These are phyloP conservation scores for Leptographium lundbergii DNA, from an alignment of 2,329 filamentous ascomycete genomes.

Conservation along the genomic window DNA sequence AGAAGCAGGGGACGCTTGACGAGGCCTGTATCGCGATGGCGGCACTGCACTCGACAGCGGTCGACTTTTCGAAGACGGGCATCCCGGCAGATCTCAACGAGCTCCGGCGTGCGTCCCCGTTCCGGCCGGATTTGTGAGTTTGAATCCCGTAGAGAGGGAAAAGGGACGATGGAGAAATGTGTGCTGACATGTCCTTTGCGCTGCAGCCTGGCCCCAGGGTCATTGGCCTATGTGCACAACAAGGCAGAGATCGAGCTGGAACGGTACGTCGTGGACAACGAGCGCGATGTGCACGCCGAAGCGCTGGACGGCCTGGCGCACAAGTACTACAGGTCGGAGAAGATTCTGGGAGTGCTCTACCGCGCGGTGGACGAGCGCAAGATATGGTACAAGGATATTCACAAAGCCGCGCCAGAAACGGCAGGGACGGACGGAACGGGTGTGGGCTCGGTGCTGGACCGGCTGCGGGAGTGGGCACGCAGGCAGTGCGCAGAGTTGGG, in stretches of 20 bases:
- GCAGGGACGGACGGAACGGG: not conserved
- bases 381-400: constrained; percentile 45
- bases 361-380: constrained; percentile 58
- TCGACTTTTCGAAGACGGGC: constrained; percentile 68
- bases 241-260: constrained; percentile 29
- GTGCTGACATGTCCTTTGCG: not conserved
- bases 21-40: constrained; percentile 42
- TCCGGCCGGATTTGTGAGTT: constrained; percentile 44
- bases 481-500: constrained; percentile 18
- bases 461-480: constrained; percentile 21
- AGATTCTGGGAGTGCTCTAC: constrained; percentile 58
- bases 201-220: constrained; percentile 31
- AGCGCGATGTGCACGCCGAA: constrained; percentile 35
- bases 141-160: not conserved
- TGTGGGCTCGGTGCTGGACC: constrained; percentile 29
- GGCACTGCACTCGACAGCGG: constrained; percentile 54
- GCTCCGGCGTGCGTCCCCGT: constrained; percentile 26
- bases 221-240: constrained; percentile 30
- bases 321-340: constrained; percentile 53
- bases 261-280: constrained; percentile 16
- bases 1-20: constrained; percentile 35
- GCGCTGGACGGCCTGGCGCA: constrained; percentile 29
- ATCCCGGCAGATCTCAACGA: constrained; percentile 36
- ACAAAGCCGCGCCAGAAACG: constrained; percentile 12
- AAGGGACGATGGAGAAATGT: not conserved